Conservation (phyloP, 495 filamentous ascomycete species). For the Cercophora samala region DNA sequence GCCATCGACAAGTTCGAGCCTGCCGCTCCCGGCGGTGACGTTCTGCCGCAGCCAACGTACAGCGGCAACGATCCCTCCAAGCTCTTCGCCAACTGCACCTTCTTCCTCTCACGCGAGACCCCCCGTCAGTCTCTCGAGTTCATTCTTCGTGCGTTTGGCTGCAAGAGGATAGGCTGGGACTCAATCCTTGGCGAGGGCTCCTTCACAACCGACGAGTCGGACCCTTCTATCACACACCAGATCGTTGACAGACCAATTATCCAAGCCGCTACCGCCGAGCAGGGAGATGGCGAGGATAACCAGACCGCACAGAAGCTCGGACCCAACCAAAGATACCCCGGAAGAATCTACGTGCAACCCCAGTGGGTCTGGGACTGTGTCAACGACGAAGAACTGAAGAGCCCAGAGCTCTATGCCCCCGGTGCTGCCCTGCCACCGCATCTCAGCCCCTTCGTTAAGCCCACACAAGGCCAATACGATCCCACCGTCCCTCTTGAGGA, state of each 20-base stretch:
- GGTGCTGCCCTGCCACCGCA: slow-evolving; percentile 88
- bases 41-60: slow-evolving; percentile 75
- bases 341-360: slow-evolving; percentile 87
- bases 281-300: slow-evolving; percentile 55
- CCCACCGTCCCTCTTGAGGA: slow-evolving; percentile 78
- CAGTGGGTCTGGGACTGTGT: slow-evolving; percentile 98
- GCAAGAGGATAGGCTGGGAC: slow-evolving; percentile 95
- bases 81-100: slow-evolving; percentile 81
- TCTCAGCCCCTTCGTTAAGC: slow-evolving; percentile 93
- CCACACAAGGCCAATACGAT: slow-evolving; percentile 79
- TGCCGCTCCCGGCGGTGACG: slow-evolving; percentile 72
- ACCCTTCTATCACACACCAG: slow-evolving; percentile 90
- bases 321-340: slow-evolving; percentile 68
- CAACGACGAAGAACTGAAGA: slow-evolving; percentile 82
- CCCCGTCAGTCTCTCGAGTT: slow-evolving; percentile 90
- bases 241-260: slow-evolving; percentile 84
- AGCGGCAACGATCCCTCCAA: slow-evolving; percentile 53
- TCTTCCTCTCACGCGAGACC: slow-evolving; percentile 92
- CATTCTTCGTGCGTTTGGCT: slow-evolving; percentile 89
- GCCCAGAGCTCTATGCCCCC: slow-evolving; percentile 83
- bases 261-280: slow-evolving; percentile 55
- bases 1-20: slow-evolving; percentile 87
- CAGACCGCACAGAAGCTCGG: slow-evolving; percentile 52
- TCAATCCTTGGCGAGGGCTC: slow-evolving; percentile 82
- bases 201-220: slow-evolving; percentile 82